Base-by-base conservation (phyloP, 2,329 filamentous ascomycete species). In the Xylariales sp. region DNA sequence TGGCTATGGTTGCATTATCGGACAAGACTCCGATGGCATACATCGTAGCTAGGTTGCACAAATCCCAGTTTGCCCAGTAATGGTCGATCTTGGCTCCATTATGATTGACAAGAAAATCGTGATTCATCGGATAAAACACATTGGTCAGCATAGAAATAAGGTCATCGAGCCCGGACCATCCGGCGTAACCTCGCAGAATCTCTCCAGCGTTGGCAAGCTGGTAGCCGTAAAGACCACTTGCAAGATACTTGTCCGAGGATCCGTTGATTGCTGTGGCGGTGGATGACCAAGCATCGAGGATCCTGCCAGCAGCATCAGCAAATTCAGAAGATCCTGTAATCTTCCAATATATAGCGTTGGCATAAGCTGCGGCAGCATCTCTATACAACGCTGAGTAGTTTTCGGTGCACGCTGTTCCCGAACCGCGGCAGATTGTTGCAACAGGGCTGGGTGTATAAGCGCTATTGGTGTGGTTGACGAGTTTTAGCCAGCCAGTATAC, bases 131-230 rank as follows among this genome's bases (percentile, higher is more conserved):
- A 16, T 57, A 56, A 42, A 70, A 70, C 3, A 65, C 47, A n/a
- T 50, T 46, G 6, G 42, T 41, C 36, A 69, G 39, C 58, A 68
- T 57, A 6, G 40, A 44, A 3, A 41, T 42, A 5, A 57, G 48
- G 5, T 48, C 50, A 2, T 46, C 38, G 8, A 59, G 40, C 11
- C 44, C 41, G 12, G 46, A 16, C 59, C 63, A 67, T 2, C 51
- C 55, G 7, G 35, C 18, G 35, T 67, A 61, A 15, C 40, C 45
- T 2, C 63, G 50, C 31, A 70, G 49, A 2, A 70, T 51, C 41
- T 72, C 69, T 0, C 57, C 69, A 0, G 62, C 67, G 32, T 72
- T 72, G 13, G 67, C 67, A 11, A 71, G 50, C 42, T 72, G 54
- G 38, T 70, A 69, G 0, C 68, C 67, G 23, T 72, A 66, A 2